Evolutionary conservation across 2,329 filamentous ascomycete species (phyloP).

Genomic region (Chaetomium sp.): DNA sequence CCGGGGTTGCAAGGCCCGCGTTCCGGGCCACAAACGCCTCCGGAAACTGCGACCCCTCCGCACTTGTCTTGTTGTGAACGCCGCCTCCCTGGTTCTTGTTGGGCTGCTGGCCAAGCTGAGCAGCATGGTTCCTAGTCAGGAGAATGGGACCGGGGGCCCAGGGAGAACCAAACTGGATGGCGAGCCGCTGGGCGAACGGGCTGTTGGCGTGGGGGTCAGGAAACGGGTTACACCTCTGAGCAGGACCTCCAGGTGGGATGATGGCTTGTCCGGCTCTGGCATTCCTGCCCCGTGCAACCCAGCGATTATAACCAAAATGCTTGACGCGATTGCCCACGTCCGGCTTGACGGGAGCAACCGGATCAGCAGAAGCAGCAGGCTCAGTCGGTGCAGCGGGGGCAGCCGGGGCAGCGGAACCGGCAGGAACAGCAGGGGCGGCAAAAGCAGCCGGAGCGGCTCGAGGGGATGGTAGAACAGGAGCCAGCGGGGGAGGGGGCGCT

Average conservation of each 20-base stretch:
- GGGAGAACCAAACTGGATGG: neutral
- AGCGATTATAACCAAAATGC: neutral
- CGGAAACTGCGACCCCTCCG: neutral
- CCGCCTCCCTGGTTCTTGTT: neutral
- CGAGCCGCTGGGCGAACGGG: neutral
- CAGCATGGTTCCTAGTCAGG: neutral
- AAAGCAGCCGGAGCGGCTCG: neutral
- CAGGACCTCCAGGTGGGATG: neutral
- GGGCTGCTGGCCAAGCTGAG: neutral
- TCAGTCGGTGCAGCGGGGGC: no score
- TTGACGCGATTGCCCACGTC: neutral
- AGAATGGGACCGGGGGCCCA: neutral
- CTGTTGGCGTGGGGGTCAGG: neutral
- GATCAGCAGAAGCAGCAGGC: neutral
- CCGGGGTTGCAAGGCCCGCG: neutral
- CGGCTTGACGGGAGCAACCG: neutral
- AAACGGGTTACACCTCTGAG: neutral
- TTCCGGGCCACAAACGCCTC: neutral
- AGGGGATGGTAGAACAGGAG: neutral
- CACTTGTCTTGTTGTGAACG: neutral
- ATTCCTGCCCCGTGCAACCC: neutral
- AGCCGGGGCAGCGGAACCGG: neutral
- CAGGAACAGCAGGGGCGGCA: neutral
- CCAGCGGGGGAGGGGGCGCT: neutral
- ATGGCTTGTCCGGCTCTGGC: neutral